Conservation (phyloP, 768 basidiomycete species). For the Tricholoma saponaceum region DNA sequence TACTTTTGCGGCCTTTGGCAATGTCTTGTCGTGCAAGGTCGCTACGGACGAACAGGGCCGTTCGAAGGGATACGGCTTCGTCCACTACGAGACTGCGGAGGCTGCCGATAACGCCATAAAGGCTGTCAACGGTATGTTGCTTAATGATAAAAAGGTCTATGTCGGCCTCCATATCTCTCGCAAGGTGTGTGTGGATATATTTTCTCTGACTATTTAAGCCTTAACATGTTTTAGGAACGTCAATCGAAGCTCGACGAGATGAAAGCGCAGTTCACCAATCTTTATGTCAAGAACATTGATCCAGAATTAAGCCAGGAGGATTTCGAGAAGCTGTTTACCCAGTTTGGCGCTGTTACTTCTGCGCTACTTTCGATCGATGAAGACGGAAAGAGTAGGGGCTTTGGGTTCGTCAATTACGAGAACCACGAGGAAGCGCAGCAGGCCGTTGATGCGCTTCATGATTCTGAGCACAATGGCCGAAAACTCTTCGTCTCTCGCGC, state of each 20-base stretch:
- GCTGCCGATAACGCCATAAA: conserved; percentile 96
- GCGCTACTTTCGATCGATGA: conserved; percentile 83
- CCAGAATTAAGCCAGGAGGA: conserved; percentile 79
- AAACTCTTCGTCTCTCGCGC: conserved; percentile 95
- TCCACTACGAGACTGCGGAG: conserved; percentile 98
- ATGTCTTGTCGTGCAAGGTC: conserved; percentile 98
- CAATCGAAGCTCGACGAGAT: conserved; percentile 98
- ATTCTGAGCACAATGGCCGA: conserved; percentile 77
- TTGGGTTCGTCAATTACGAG: conserved; percentile 98
- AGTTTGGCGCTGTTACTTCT: conserved; percentile 84
- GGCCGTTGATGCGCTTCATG: conserved; percentile 89
- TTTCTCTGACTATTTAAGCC: neutral
- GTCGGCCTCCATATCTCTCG: conserved; percentile 97
- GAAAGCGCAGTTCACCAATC: conserved; percentile 95
- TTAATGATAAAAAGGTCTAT: conserved; percentile 99
- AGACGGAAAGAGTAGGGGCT: conserved; percentile 90
- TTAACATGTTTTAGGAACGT: conserved; percentile 58
- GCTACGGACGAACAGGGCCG: conserved; percentile 94
- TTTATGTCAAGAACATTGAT: conserved; percentile 98
- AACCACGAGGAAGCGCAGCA: conserved; percentile 86
- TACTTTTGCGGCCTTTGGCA: conserved; percentile 98
- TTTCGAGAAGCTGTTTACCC: conserved; percentile 75
- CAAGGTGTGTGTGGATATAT: conserved; percentile 52
- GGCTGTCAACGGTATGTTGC: conserved; percentile 97
- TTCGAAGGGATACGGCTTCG: conserved; percentile 97